A percentile compares a stretch with the other conserved stretches of the same genome.
Evolutionary conservation across 2,329 filamentous ascomycete species (phyloP).

Genomic region (Xylariomycetidae sp.): DNA sequence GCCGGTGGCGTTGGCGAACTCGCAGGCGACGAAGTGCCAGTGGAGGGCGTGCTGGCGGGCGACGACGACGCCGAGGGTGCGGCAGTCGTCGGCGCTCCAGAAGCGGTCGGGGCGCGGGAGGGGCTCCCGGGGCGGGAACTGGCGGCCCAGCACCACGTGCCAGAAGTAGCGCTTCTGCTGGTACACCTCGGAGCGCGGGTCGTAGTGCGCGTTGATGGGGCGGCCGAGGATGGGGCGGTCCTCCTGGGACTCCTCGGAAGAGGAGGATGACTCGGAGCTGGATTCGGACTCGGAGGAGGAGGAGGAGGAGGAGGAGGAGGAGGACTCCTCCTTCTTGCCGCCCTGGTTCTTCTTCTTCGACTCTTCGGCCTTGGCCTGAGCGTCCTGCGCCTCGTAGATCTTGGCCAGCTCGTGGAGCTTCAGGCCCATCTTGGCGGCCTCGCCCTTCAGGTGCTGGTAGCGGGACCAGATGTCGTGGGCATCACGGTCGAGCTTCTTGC

Average conservation of each 20-base stretch:
- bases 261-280: not conserved
- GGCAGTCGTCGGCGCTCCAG: slow-evolving; percentile 21
- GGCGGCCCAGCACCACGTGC: slow-evolving; percentile 5
- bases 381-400: not conserved
- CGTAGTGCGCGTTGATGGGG: no score
- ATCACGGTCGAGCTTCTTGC: slow-evolving; percentile 3
- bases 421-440: not conserved
- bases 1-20: slow-evolving; percentile 24
- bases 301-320: slow-evolving; percentile 2
- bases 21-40: slow-evolving; percentile 20
- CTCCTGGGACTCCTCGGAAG: no score
- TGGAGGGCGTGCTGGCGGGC: slow-evolving; percentile 20
- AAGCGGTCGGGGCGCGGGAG: slow-evolving; percentile 12
- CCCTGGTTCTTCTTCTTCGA: slow-evolving; percentile 4
- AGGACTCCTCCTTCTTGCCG: slow-evolving; percentile 2
- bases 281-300: slow-evolving; percentile 1
- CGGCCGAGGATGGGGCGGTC: no score
- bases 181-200: no score
- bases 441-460: slow-evolving; percentile 1
- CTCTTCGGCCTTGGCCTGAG: not conserved
- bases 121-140: slow-evolving; percentile 14
- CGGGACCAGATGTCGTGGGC: no score
- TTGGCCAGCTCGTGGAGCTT: not conserved
- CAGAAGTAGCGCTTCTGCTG: slow-evolving; percentile 13
- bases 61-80: slow-evolving; percentile 18